Conservation (phyloP, 805 yeast species). For the Wickerhamiella slavikovae region DNA sequence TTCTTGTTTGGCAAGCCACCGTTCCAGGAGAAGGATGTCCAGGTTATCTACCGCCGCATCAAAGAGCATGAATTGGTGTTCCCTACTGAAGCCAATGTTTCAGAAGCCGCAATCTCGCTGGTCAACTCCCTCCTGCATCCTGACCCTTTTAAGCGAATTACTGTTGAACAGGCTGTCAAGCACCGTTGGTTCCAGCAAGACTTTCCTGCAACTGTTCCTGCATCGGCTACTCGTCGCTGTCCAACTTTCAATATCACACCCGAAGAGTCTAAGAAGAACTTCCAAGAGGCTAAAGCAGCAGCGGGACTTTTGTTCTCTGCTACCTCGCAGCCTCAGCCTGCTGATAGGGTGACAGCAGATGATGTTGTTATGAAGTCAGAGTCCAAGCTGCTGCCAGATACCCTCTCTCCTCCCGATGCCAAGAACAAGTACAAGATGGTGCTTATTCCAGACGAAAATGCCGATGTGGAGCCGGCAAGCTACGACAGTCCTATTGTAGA, state of each 20-base stretch:
- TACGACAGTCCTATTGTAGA: constrained; percentile 15
- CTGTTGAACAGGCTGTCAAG: constrained; percentile 51
- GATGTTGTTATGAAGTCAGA: constrained; percentile 16
- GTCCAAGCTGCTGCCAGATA: constrained; percentile 54
- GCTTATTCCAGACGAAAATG: constrained; percentile 10
- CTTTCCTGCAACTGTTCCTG: constrained; percentile 54
- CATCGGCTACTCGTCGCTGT: constrained; percentile 36
- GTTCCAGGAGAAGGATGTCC: constrained; percentile 88
- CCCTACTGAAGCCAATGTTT: constrained; percentile 35
- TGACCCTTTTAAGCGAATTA: constrained; percentile 63
- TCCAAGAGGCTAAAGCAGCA: constrained; percentile 39
- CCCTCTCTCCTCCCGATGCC: constrained; percentile 84
- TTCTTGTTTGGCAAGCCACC: constrained; percentile 90
- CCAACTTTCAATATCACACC: constrained; percentile 41
- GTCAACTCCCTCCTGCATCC: constrained; percentile 48
- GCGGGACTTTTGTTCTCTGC: constrained; percentile 28
- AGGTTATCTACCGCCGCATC: constrained; percentile 79
- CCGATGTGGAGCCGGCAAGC: constrained; percentile 1
- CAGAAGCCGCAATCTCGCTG: constrained; percentile 51
- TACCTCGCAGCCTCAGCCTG: constrained; percentile 7
- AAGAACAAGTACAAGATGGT: constrained; percentile 52
- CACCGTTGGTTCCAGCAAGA: constrained; percentile 75
- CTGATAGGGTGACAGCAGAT: constrained; percentile 22
- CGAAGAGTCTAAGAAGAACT: constrained; percentile 44
- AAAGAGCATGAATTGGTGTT: constrained; percentile 61